A percentile compares a stretch with the other conserved stretches of the same genome.
These are phyloP conservation scores for Alternaria tenuissima DNA, from an alignment of 2,329 filamentous ascomycete genomes.

Conservation along the genomic window DNA sequence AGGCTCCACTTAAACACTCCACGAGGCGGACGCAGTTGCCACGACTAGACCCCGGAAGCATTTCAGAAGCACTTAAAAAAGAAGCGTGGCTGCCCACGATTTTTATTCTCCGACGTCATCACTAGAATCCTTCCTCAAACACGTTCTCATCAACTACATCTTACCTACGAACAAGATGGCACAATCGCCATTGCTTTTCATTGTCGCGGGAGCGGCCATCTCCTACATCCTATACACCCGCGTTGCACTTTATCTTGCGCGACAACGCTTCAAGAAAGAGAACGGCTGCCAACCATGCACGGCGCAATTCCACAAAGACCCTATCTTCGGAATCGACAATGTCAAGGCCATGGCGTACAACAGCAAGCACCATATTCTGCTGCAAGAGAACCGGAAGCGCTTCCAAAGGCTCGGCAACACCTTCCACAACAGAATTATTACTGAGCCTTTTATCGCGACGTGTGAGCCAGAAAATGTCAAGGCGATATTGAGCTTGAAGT, in stretches of 20 bases:
- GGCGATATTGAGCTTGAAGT: slow-evolving; percentile 54
- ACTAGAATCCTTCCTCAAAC: neutral
- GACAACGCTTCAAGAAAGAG: slow-evolving; percentile 50
- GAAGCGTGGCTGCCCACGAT: neutral
- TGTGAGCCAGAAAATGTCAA: slow-evolving; percentile 60
- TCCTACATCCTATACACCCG: slow-evolving; percentile 47
- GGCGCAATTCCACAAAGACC: slow-evolving; percentile 62
- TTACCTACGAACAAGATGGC: slow-evolving; percentile 25
- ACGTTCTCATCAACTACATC: neutral
- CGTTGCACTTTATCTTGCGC: slow-evolving; percentile 46
- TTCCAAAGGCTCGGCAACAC: slow-evolving; percentile 47
- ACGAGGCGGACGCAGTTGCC: slow-evolving; percentile 1
- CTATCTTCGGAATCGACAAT: slow-evolving; percentile 62
- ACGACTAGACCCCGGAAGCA: neutral
- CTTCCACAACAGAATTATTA: slow-evolving; percentile 51
- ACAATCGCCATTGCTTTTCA: slow-evolving; percentile 37
- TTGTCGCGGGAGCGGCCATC: slow-evolving; percentile 42
- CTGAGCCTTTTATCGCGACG: slow-evolving; percentile 49
- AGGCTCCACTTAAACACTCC: neutral
- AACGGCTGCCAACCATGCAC: slow-evolving; percentile 60
- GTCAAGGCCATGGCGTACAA: slow-evolving; percentile 53
- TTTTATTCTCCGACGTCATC: slow-evolving; percentile 4
- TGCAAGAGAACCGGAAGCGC: slow-evolving; percentile 33
- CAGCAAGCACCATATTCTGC: slow-evolving; percentile 38
- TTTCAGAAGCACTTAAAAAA: neutral